These are phyloP conservation scores for Colletotrichum orbiculare DNA, from an alignment of 2,329 filamentous ascomycete genomes.

Conservation along the genomic window DNA sequence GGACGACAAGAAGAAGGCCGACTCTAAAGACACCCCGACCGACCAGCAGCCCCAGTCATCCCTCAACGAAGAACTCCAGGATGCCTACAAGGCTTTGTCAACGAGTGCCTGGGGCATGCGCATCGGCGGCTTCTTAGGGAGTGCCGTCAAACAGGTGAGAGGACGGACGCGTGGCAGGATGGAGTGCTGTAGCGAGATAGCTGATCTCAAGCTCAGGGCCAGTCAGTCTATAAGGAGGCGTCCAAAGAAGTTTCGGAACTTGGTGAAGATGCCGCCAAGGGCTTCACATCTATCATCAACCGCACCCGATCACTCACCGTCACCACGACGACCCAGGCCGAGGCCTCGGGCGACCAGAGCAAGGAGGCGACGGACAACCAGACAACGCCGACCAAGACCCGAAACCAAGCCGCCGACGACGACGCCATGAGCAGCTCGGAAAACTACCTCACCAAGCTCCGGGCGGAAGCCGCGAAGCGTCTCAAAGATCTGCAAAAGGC, in stretches of 20 bases:
- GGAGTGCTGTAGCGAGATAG: constrained; percentile 9
- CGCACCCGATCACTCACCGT: constrained; percentile 81
- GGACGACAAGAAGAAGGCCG: constrained; percentile 57
- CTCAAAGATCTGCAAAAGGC: constrained; percentile 90
- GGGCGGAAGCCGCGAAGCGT: constrained; percentile 80
- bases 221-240: constrained; percentile 84
- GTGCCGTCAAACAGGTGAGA: constrained; percentile 88
- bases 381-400: constrained; percentile 59
- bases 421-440: constrained; percentile 59
- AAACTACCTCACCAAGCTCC: constrained; percentile 80
- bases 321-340: constrained; percentile 54
- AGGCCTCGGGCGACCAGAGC: constrained; percentile 36
- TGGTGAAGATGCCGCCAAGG: constrained; percentile 83
- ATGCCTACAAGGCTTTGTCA: constrained; percentile 94
- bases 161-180: not conserved
- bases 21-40: constrained; percentile 50
- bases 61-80: constrained; percentile 89
- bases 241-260: constrained; percentile 85
- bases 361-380: constrained; percentile 41
- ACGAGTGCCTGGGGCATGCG: constrained; percentile 90
- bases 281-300: constrained; percentile 77
- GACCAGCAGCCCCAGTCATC: constrained; percentile 58
- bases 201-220: constrained; percentile 67
- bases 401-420: constrained; percentile 54
- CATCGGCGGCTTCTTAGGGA: constrained; percentile 89